Evolutionary conservation across 2,329 filamentous ascomycete genomes (phyloP), one percentile per base, ranked within the genome.

Genomic region (Alternaria brassicae): DNA sequence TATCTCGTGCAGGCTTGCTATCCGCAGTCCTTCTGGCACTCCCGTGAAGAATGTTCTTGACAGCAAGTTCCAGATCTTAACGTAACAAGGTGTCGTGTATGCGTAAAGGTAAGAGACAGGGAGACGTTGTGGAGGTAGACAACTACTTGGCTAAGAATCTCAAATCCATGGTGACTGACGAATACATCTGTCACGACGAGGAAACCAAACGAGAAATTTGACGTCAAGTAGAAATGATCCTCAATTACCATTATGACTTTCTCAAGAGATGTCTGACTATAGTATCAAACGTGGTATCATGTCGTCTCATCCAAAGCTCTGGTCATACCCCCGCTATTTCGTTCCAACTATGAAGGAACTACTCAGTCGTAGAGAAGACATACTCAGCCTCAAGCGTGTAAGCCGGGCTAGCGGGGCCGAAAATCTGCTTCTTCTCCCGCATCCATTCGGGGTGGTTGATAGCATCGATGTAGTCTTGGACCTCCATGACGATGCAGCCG

Each of bases 361-460:
- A 66, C 25, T 60, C 54, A 19, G 53, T 66, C 15, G 63, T 79
- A 3, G 78, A 80, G 68, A 82, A 83, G 25, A 77, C 73, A 63
- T 83, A 82, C 28, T 71, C 68, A 10, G 81, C 81, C 70, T 82
- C 76, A 17, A 83, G 69, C 15, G 77, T 76, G 61, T 82, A 83
- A 10, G 79, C 75, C 5, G 70, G 72, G 62, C 79, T 77, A 2
- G 72, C 77, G 2, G 81, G 81, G 2, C 81, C 79, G 60, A 80
- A 84, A 60, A 84, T 81, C 61, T 84, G 78, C 72, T 77, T 81
- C 66, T 81, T 79, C 45, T 82, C 79, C 55, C 93, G 86, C 59
- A 88, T 88, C 94, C 94, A 97, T 78, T 92, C 86, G 0, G 93
- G 93, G 69, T 96, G 86, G 80, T 97, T 97, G 80, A 98, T 95